A percentile compares a stretch with the other conserved stretches of the same genome.
These are phyloP conservation scores for Capsella rubella DNA, from an alignment of 441 rosid genomes.

Conservation along the genomic window DNA sequence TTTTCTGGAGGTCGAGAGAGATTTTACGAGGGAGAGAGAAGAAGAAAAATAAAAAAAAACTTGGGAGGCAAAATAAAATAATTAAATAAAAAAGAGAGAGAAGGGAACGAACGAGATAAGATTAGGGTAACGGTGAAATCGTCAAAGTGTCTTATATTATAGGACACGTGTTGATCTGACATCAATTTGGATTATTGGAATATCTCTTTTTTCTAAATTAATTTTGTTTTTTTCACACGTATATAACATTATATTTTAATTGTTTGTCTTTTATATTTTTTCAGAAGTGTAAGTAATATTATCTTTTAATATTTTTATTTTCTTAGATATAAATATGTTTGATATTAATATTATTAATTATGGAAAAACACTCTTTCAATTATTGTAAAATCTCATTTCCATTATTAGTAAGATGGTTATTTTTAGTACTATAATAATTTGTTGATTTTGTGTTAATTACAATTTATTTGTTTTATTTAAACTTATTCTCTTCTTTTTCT, in stretches of 20 bases:
- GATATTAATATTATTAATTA: too few relatives aligned
- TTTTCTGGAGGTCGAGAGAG: slow-evolving; percentile 38
- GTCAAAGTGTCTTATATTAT: slow-evolving; percentile 27
- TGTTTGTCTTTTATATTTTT: too few relatives aligned
- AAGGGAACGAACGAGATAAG: slow-evolving; percentile 29
- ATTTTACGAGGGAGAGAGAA: slow-evolving; percentile 35
- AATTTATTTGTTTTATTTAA: background rate
- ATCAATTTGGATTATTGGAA: background rate
- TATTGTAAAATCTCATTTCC: background rate
- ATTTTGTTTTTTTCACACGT: too few relatives aligned
- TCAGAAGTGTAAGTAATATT: too few relatives aligned
- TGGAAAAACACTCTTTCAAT: too few relatives aligned
- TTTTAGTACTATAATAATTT: background rate
- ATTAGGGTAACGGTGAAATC: slow-evolving; percentile 48
- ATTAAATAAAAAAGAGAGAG: too few relatives aligned
- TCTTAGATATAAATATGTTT: background rate
- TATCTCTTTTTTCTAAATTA: background rate
- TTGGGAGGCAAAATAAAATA: background rate
- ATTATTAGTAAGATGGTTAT: background rate
- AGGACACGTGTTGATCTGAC: slow-evolving; percentile 52
- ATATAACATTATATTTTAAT: too few relatives aligned
- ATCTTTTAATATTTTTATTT: too few relatives aligned
- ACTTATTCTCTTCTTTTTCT: too few relatives aligned
- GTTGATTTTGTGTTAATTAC: background rate
- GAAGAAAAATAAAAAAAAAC: background rate